Percentiles rank a stretch among this genome's conserved stretches.
phyloP scores from a whole-genome alignment of 1,139 yeast species.

The Scheffersomyces parashehatae region DNA sequence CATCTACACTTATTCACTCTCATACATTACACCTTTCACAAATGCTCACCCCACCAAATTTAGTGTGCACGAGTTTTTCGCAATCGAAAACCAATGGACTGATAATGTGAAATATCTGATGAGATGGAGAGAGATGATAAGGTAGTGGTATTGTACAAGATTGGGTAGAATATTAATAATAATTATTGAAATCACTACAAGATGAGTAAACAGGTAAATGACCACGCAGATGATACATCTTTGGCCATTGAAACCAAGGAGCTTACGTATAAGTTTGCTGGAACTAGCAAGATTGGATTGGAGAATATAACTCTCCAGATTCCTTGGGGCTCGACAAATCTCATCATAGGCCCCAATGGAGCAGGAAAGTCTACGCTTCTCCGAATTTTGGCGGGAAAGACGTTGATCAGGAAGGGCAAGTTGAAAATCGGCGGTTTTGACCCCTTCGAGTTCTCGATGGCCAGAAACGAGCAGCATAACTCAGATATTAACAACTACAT shows the following conservation, averaged over 20 bases:
- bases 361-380: slow-evolving; percentile 94
- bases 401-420: slow-evolving; percentile 72
- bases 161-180: no score
- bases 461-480: slow-evolving; percentile 37
- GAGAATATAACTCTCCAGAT: slow-evolving; percentile 60
- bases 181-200: no score
- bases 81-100: background rate
- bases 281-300: slow-evolving; percentile 65
- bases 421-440: slow-evolving; percentile 76
- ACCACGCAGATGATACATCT: slow-evolving; percentile 13
- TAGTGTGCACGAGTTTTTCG: background rate
- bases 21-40: no score
- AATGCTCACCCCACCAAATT: background rate
- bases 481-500: slow-evolving; percentile 47
- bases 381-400: slow-evolving; percentile 86
- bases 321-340: slow-evolving; percentile 71
- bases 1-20: no score
- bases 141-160: no score
- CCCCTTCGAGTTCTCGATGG: slow-evolving; percentile 74
- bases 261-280: slow-evolving; percentile 70
- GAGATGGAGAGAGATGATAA: no score
- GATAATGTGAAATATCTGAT: no score
- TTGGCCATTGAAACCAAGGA: slow-evolving; percentile 64
- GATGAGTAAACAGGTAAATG: background rate
- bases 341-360: slow-evolving; percentile 91